A percentile compares a stretch with the other conserved stretches of the same genome.
phyloP scores from a whole-genome alignment of 2,329 filamentous ascomycete species.

The Aurifilum marmelostoma region DNA sequence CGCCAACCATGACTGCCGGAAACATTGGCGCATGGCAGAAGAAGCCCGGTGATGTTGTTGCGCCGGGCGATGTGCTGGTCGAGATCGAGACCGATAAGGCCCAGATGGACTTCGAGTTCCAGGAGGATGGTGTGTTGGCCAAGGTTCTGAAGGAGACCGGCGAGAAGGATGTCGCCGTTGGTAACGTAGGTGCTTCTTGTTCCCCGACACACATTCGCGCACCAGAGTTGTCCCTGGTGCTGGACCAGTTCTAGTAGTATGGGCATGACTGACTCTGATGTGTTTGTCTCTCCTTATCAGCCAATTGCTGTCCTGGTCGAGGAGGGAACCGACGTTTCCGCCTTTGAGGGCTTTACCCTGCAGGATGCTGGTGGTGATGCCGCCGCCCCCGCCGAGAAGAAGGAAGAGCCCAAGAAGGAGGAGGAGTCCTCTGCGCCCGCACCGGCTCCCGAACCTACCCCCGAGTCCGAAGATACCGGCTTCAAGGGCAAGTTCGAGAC shows the following conservation, averaged over 20 bases:
- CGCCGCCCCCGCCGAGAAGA: slow-evolving; percentile 66
- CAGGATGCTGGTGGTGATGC: slow-evolving; percentile 88
- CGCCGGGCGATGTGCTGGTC: slow-evolving; percentile 91
- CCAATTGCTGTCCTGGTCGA: slow-evolving; percentile 96
- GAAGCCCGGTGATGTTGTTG: slow-evolving; percentile 85
- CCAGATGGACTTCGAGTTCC: slow-evolving; percentile 99
- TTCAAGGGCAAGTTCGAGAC: slow-evolving; percentile 80
- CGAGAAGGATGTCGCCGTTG: slow-evolving; percentile 91
- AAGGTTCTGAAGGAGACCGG: slow-evolving; percentile 93
- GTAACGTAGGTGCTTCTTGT: slow-evolving; percentile 74
- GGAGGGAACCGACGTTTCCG: slow-evolving; percentile 82
- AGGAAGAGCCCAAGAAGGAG: slow-evolving; percentile 66
- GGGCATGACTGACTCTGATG: slow-evolving; percentile 16
- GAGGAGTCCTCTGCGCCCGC: slow-evolving; percentile 62
- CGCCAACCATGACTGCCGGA: slow-evolving; percentile 94
- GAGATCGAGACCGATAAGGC: slow-evolving; percentile 99
- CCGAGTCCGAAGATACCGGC: slow-evolving; percentile 68
- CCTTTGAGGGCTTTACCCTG: slow-evolving; percentile 86
- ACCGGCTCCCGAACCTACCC: slow-evolving; percentile 55
- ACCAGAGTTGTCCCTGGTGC: background rate
- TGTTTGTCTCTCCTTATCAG: slow-evolving; percentile 50
- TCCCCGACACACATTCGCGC: slow-evolving; percentile 27
- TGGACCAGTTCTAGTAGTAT: background rate
- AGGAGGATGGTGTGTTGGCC: slow-evolving; percentile 94
- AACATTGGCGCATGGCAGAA: slow-evolving; percentile 99